Evolutionary conservation across 148 eudicot genomes (phyloP).

Genomic region (Drosera capensis): DNA sequence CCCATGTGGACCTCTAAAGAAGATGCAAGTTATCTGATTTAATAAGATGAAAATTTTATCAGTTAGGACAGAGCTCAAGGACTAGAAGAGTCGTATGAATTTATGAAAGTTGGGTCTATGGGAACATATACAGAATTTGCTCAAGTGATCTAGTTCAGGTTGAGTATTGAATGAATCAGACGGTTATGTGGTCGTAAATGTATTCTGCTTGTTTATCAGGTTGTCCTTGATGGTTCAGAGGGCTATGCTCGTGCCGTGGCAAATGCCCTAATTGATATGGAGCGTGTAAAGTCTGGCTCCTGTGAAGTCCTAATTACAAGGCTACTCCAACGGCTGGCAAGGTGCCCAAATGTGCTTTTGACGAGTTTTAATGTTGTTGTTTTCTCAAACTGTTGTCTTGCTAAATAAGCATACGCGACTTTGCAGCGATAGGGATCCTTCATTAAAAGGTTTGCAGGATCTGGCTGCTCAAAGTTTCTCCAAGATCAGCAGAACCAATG

Average conservation of each 20-base stretch:
- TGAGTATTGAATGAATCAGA: background rate
- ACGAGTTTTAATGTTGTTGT: background rate
- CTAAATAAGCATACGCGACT: background rate
- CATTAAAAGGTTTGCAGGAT: conserved; percentile 63
- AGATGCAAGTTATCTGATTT: too few species aligned
- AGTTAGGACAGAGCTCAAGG: too few species aligned
- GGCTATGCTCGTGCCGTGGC: conserved; percentile 35
- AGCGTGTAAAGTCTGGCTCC: conserved; percentile 66
- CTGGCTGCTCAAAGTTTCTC: conserved; percentile 51
- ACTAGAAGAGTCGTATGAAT: too few species aligned
- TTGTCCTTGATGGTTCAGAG: conserved; percentile 41
- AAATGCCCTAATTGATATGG: conserved; percentile 72
- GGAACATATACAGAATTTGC: background rate
- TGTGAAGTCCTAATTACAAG: conserved; percentile 48
- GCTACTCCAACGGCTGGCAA: conserved; percentile 78
- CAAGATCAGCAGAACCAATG: conserved; percentile 23
- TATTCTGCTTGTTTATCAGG: conserved; percentile 22
- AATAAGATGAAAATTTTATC: too few species aligned
- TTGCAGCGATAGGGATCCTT: conserved; percentile 65
- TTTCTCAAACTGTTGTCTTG: background rate
- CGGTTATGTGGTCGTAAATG: background rate
- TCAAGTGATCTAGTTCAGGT: background rate
- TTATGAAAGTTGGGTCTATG: too few species aligned
- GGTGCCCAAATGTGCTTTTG: conserved; percentile 20
- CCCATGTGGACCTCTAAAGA: too few species aligned